These are phyloP conservation scores for Ettlia oleoabundans DNA, from an alignment of 139 green algal genomes.

Conservation along the genomic window DNA sequence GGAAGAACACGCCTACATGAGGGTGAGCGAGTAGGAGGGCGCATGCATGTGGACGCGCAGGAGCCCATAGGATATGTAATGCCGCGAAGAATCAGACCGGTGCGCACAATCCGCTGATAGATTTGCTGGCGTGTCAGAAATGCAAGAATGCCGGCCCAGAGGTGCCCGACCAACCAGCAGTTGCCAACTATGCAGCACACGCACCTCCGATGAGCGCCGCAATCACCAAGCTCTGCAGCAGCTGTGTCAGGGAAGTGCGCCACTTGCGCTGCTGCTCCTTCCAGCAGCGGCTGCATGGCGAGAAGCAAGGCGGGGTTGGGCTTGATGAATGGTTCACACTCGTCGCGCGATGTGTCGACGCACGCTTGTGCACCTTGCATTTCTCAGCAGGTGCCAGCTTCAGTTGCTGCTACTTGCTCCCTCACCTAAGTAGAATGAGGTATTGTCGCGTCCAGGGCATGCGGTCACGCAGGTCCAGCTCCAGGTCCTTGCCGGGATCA, in stretches of 20 bases:
- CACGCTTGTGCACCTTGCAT: too few relatives aligned
- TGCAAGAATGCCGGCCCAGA: too few relatives aligned
- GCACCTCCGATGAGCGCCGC: constrained; percentile 48
- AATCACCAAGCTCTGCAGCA: constrained; percentile 55
- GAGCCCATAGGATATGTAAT: too few relatives aligned
- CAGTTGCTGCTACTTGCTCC: too few relatives aligned
- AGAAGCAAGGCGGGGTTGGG: background rate
- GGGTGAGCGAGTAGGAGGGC: background rate
- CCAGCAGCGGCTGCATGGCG: constrained; percentile 35
- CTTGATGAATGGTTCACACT: too few relatives aligned
- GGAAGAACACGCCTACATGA: constrained; percentile 23
- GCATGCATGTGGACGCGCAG: background rate
- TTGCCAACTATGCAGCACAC: too few relatives aligned
- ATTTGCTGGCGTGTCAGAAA: too few relatives aligned
- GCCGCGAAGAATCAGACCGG: too few relatives aligned
- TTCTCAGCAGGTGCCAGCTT: too few relatives aligned
- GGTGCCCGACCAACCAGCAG: too few relatives aligned
- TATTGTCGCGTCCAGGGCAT: constrained; percentile 62
- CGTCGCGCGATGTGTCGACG: too few relatives aligned
- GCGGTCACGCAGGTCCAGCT: constrained; percentile 32
- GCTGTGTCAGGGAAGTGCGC: constrained; percentile 36
- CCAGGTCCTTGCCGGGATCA: constrained; percentile 1
- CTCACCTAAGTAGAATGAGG: constrained; percentile 45
- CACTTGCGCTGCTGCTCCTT: constrained; percentile 62
- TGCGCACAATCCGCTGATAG: too few relatives aligned